Evolutionary conservation across 108 stramenopile species (phyloP).

Genomic region (Pseudonitzschia multiseries): DNA sequence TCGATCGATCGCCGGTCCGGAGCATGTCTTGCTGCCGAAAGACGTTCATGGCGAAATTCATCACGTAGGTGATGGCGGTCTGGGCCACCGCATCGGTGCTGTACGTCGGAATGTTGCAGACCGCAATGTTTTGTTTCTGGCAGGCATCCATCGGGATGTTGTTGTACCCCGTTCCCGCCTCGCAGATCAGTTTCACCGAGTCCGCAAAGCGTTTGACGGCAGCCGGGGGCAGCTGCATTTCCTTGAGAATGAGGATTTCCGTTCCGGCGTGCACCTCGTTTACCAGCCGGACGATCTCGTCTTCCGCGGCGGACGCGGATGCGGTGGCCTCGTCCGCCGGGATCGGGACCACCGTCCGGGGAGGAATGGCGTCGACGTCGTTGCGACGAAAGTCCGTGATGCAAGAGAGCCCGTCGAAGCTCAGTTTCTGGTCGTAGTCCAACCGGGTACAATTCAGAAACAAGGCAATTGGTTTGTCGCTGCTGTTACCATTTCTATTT

Average conservation of each 20-base stretch:
- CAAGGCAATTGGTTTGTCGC: conserved; percentile 40
- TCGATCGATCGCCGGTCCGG: conserved; percentile 50
- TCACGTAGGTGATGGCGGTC: conserved; percentile 85
- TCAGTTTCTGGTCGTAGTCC: conserved; percentile 71
- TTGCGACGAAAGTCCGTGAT: conserved; percentile 54
- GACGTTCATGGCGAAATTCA: conserved; percentile 81
- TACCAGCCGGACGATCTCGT: conserved; percentile 66
- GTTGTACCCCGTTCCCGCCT: conserved; percentile 91
- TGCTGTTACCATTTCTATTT: not conserved
- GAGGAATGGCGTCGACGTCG: conserved; percentile 47
- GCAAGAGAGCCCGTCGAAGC: conserved; percentile 48
- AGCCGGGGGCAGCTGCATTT: conserved; percentile 63
- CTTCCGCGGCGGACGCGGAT: conserved; percentile 11
- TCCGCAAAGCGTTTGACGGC: conserved; percentile 57
- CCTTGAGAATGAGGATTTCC: conserved; percentile 85
- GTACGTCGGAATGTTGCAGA: conserved; percentile 84
- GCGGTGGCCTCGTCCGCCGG: conserved; percentile 16
- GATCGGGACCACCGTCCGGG: not conserved
- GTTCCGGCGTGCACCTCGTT: conserved; percentile 43
- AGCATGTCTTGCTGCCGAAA: conserved; percentile 77
- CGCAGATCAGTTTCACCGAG: conserved; percentile 73
- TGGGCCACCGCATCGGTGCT: conserved; percentile 85
- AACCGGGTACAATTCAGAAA: conserved; percentile 76
- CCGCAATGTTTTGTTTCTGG: conserved; percentile 45
- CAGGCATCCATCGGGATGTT: conserved; percentile 68